Base-by-base conservation (phyloP, 306 rosid species). In the Canavalia ensiformis region DNA sequence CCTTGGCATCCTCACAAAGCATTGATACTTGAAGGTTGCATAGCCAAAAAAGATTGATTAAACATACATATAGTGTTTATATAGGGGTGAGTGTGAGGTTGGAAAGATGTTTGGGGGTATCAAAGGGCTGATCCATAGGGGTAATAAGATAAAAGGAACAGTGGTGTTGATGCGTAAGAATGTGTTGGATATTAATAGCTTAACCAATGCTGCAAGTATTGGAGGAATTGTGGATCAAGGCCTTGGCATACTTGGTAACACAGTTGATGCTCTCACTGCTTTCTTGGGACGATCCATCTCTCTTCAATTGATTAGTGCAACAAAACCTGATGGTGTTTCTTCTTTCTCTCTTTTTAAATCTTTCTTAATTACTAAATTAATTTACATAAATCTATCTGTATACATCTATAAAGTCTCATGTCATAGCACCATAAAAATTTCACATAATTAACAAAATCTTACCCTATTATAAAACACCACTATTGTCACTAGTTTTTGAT, bases 131-230 rank as follows among this genome's bases (percentile, higher is more conserved):
- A 0, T 83, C 2, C n/a, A 79, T 2, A 80, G 76, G 51, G 79
- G 85, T 0, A 63, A 75, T 0, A 81, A 85, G 77, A 65, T 85
- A 8, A 81, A 72, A 31, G 88, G 88, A 2, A 85, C 80, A 1
- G 85, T 81, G 56, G 80, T 85, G 45, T 58, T 85, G 85, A 85
- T 76, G 88, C 18, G 74, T 2, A 85, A 85, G 74, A 81, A 85
- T 30, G 83, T 81, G 49, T 37, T 85, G 9, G 88, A 85, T 6
- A 13, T 85, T n/a, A 81, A 81, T 41, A 80, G 67, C 47, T 35
- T 84, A 42, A 81, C 83, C 25, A 18, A 18, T 18, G 25, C 25
- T 18, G 25, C 25, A 2, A 75, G 77, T 62, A 75, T 33, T 33
- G 63, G 70, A 10, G 85, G 80, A 4, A 0, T 65, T 3, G 2